Conservation (phyloP, 1,284 basidiomycete species). For the Cutaneotrichosporon dermatis region DNA sequence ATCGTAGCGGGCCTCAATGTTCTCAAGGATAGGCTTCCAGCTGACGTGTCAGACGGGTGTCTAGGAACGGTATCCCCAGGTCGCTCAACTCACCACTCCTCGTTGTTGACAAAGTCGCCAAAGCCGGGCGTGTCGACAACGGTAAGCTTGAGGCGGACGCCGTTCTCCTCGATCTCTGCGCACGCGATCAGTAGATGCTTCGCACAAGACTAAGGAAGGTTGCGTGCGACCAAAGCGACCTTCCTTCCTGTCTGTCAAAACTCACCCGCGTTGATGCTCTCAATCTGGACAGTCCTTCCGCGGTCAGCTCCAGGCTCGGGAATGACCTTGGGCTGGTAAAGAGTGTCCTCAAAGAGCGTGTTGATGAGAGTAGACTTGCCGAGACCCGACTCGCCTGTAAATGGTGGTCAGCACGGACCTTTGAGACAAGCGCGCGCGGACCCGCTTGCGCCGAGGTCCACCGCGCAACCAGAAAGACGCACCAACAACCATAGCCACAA, state of each 20-base stretch:
- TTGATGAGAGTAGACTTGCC: conserved; percentile 97
- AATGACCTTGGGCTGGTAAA: conserved; percentile 81
- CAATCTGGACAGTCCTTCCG: conserved; percentile 88
- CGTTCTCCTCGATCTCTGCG: conserved; percentile 94
- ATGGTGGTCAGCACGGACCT: conserved; percentile 19
- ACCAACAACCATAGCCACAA: conserved; percentile 96
- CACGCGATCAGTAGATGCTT: too few species aligned
- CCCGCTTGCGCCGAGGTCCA: conserved; percentile 2
- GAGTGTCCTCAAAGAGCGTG: conserved; percentile 90
- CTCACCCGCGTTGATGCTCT: conserved; percentile 91
- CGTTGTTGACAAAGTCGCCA: conserved; percentile 96
- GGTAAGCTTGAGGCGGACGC: conserved; percentile 88
- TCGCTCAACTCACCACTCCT: conserved; percentile 68
- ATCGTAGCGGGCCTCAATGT: conserved; percentile 94
- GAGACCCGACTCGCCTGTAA: conserved; percentile 85
- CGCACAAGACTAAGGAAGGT: not conserved
- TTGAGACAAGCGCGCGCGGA: not conserved
- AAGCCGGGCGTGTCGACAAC: conserved; percentile 97
- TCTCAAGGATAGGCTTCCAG: conserved; percentile 96
- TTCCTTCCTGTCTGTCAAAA: conserved; percentile 6
- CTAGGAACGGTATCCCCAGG: not conserved
- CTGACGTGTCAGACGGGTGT: conserved; percentile 48
- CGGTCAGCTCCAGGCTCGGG: conserved; percentile 77
- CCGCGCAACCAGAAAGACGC: conserved; percentile 45
- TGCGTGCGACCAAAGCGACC: not conserved